Evolutionary conservation across 1,284 basidiomycete species (phyloP), one percentile per base, ranked within the genome.

Genomic region (Leccinum angustisporum): DNA sequence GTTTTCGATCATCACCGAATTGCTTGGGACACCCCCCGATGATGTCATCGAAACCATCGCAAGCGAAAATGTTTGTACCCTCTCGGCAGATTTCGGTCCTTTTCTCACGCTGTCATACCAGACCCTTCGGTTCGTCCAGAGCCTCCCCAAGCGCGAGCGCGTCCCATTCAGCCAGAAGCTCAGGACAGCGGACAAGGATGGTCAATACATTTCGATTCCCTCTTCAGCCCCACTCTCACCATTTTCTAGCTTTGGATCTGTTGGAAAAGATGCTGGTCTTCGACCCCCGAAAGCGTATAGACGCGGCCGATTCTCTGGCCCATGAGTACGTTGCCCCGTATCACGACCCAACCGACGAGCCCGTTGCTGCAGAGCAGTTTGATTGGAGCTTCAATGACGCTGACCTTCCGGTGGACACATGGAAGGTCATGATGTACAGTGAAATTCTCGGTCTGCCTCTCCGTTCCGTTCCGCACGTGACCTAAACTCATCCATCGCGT

Each of bases 381-480:
- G 97, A 99, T 77, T 99, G 97, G 97, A 93, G 90, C 71, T 99
- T 99, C 86, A 99, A 99, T 78, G 97, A 99, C 69, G 97, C 97
- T n/a, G 97, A 99, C 75, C 82, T 99, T 53, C 97, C 97, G 0
- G 94, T 99, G 30, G 97, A 99, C 75, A 98, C 95, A 4, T 99
- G 97, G 97, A 98, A 98, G 80, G 97, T 98, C 71, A 95, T 96
- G 94, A 95, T 96, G 94, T 96, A 96, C 80, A 90, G 87, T 70
- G 94, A 96, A 78, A 96, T 96, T 67, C 81, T 96, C n/a, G 93
- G 94, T 94, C 67, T 65, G 88, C 79, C 13, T 55, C 54, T 52
- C n/a, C 36, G 25, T 25, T 18, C 3, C 3, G 31, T 25, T 31
- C 27, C 16, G 8, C 50, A 27, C 16, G 11, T 18, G 21, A 11